These are phyloP conservation scores for Crithidia sp. DNA, from an alignment of 208 protist genomes.

Conservation along the genomic window DNA sequence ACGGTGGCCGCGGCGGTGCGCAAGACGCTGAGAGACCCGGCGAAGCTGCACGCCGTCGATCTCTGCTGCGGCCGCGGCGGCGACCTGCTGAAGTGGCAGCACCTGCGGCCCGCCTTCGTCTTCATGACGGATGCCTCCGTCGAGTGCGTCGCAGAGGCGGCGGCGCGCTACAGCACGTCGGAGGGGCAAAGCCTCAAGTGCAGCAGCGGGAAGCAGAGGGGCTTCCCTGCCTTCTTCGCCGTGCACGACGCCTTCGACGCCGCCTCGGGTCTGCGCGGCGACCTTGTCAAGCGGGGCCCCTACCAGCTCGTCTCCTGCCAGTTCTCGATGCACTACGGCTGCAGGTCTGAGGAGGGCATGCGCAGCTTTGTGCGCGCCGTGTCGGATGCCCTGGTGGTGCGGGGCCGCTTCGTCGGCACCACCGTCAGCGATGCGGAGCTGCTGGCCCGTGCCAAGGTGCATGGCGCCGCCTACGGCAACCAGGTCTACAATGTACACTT, in stretches of 20 bases:
- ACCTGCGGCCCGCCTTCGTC: slow-evolving; percentile 51
- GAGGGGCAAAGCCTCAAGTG: slow-evolving; percentile 74
- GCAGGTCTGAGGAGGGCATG: slow-evolving; percentile 39
- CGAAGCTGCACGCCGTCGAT: slow-evolving; percentile 52
- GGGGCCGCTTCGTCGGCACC: slow-evolving; percentile 78
- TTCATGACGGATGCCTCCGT: slow-evolving; percentile 75
- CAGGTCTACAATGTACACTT: slow-evolving; percentile 59
- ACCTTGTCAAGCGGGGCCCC: slow-evolving; percentile 26
- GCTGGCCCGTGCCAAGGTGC: slow-evolving; percentile 32
- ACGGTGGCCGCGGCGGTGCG: slow-evolving; percentile 12
- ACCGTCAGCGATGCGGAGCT: slow-evolving; percentile 71
- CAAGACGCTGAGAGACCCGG: slow-evolving; percentile 8
- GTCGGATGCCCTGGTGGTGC: slow-evolving; percentile 37
- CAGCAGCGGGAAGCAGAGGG: slow-evolving; percentile 28
- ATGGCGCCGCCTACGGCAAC: slow-evolving; percentile 54
- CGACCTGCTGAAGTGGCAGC: slow-evolving; percentile 82
- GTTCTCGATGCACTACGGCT: slow-evolving; percentile 89
- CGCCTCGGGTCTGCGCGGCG: slow-evolving; percentile 18
- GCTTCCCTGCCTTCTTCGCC: slow-evolving; percentile 64
- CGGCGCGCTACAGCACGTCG: slow-evolving; percentile 64
- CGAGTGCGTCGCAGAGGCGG: slow-evolving; percentile 74
- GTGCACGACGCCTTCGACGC: slow-evolving; percentile 76
- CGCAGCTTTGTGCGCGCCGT: slow-evolving; percentile 58
- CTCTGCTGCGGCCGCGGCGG: slow-evolving; percentile 81
- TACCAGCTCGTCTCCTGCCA: slow-evolving; percentile 79